Conservation (phyloP, 805 yeast genomes). For the Candida ascalaphidarum region DNA sequence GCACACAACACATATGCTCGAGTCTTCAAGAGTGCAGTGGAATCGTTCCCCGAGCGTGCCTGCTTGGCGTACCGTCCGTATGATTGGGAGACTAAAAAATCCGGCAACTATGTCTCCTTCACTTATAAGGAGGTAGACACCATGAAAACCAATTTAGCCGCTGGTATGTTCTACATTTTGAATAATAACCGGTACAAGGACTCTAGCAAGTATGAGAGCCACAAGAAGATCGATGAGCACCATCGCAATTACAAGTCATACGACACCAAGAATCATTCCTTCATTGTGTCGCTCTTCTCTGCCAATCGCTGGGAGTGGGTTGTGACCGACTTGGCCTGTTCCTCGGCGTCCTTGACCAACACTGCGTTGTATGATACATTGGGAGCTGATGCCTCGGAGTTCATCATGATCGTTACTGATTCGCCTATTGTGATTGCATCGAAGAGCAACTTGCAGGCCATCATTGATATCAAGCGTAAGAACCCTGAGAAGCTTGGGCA, state of each 20-base stretch:
- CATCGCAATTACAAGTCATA: slow-evolving; percentile 3
- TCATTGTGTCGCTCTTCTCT: slow-evolving; percentile 23
- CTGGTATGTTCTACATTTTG: slow-evolving; percentile 28
- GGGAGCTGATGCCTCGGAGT: slow-evolving; percentile 24
- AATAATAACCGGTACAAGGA: slow-evolving; percentile 11
- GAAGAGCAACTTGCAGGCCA: slow-evolving; percentile 3
- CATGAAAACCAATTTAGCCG: slow-evolving; percentile 25
- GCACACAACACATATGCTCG: too few species aligned
- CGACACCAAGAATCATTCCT: slow-evolving; percentile 15
- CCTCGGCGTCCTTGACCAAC: slow-evolving; percentile 22
- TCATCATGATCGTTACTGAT: slow-evolving; percentile 24
- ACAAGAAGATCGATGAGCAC: slow-evolving; percentile 14
- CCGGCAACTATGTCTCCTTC: slow-evolving; percentile 21
- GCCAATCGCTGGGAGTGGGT: slow-evolving; percentile 31
- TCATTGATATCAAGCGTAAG: slow-evolving; percentile 4
- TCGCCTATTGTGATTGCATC: slow-evolving; percentile 8
- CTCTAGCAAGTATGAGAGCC: slow-evolving; percentile 8
- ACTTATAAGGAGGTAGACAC: slow-evolving; percentile 19
- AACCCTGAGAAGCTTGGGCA: slow-evolving; percentile 2
- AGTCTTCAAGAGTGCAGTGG: too few species aligned
- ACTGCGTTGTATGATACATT: slow-evolving; percentile 35
- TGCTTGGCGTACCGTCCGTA: slow-evolving; percentile 37
- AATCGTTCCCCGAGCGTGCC: too few species aligned
- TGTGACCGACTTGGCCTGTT: slow-evolving; percentile 26
- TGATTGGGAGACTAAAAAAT: slow-evolving; percentile 15